Evolutionary conservation across 2,329 filamentous ascomycete species (phyloP).

Genomic region (Didymella sp.): DNA sequence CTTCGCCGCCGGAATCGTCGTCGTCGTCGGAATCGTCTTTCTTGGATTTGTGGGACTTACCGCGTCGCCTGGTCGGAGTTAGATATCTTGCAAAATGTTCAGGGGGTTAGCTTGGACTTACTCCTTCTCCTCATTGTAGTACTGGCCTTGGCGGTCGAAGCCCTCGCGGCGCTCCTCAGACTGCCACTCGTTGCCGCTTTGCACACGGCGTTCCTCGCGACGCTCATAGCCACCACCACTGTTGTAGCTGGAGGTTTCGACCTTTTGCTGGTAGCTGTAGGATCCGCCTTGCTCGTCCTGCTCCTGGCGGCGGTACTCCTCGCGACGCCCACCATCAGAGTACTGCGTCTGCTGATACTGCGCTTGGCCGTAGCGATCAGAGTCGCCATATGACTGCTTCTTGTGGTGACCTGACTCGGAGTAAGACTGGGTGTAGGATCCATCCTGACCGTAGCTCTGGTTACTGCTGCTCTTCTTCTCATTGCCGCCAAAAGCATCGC

Average conservation of each 20-base stretch:
- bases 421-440: slow-evolving; percentile 66
- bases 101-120: slow-evolving; percentile 27
- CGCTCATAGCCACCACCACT: slow-evolving; percentile 63
- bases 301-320: slow-evolving; percentile 68
- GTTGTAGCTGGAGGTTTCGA: slow-evolving; percentile 59
- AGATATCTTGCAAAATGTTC: slow-evolving; percentile 7
- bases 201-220: slow-evolving; percentile 62
- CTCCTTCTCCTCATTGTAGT: slow-evolving; percentile 53
- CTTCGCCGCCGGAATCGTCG: slow-evolving; percentile 39
- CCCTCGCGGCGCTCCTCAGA: slow-evolving; percentile 48
- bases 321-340: slow-evolving; percentile 62
- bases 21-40: slow-evolving; percentile 50
- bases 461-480: slow-evolving; percentile 63
- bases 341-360: slow-evolving; percentile 66
- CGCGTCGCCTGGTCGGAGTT: slow-evolving; percentile 39
- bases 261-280: slow-evolving; percentile 66
- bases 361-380: slow-evolving; percentile 66
- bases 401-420: slow-evolving; percentile 66
- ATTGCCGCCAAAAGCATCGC: slow-evolving; percentile 62
- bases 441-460: slow-evolving; percentile 64
- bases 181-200: slow-evolving; percentile 52
- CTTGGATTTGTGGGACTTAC: slow-evolving; percentile 47
- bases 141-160: slow-evolving; percentile 47
- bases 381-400: slow-evolving; percentile 39
- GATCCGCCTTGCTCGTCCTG: slow-evolving; percentile 56